phyloP scores from a whole-genome alignment of 768 basidiomycete genomes.

The Kwoniella sp. region DNA sequence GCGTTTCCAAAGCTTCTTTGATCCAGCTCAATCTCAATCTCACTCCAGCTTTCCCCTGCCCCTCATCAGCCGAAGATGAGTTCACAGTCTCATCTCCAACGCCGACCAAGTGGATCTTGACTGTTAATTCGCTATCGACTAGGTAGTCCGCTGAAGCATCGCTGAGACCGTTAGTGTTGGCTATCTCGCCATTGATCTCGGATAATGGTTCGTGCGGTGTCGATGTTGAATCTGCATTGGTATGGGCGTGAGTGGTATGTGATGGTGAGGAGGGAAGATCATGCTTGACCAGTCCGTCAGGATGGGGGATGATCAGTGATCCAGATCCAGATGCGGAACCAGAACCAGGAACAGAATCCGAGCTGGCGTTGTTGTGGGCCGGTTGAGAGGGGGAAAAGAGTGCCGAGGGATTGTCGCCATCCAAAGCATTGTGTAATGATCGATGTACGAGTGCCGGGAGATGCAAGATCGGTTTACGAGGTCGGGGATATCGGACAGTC shows the following conservation, averaged over 20 bases:
- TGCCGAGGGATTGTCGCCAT: conserved; percentile 29
- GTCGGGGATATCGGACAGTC: conserved; percentile 43
- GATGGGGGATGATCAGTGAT: conserved; percentile 37
- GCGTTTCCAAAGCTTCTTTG: conserved; percentile 21
- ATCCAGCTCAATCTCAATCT: conserved; percentile 25
- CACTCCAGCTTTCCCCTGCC: no score
- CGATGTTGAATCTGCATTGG: neutral
- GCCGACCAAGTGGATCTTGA: conserved; percentile 43
- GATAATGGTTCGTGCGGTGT: neutral
- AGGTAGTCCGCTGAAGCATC: conserved; percentile 8
- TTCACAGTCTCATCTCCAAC: no score
- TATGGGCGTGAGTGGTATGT: neutral
- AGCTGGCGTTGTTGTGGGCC: neutral
- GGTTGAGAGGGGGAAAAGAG: neutral
- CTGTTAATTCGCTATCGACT: conserved; percentile 36
- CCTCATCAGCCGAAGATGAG: no score
- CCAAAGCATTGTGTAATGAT: conserved; percentile 47
- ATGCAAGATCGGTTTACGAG: conserved; percentile 38
- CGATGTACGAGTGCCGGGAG: conserved; percentile 51
- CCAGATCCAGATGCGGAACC: neutral
- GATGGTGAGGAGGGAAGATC: conserved; percentile 27
- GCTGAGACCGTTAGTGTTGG: neutral
- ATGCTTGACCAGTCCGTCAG: conserved; percentile 40
- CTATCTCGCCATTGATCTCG: conserved; percentile 8
- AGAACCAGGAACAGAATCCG: neutral